phyloP scores from a whole-genome alignment of 1,284 basidiomycete species.

The Apiotrichum mycotoxinovorans region DNA sequence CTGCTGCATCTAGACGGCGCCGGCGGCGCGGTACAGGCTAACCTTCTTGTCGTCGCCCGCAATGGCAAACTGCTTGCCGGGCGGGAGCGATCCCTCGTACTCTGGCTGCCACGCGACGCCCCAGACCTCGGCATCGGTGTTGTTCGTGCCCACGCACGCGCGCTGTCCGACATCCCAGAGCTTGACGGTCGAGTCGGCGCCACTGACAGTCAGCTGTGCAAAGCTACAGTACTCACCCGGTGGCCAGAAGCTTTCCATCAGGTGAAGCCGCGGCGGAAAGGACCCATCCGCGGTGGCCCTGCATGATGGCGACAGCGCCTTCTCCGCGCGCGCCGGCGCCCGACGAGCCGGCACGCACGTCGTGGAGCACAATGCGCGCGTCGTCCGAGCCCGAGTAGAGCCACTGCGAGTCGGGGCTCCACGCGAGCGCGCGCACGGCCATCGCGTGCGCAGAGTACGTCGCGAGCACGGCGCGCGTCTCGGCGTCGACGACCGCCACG shows the following conservation, averaged over 20 bases:
- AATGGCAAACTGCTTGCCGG: conserved; percentile 63
- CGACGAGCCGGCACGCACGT: conserved; percentile 57
- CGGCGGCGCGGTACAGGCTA: conserved; percentile 57
- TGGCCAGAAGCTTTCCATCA: conserved; percentile 69
- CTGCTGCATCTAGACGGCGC: conserved; percentile 16
- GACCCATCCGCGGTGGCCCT: conserved; percentile 83
- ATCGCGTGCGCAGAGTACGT: conserved; percentile 81
- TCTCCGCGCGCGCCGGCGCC: conserved; percentile 41
- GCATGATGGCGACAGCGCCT: conserved; percentile 73
- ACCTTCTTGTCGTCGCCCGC: conserved; percentile 76
- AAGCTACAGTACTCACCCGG: conserved; percentile 69
- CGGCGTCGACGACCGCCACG: conserved; percentile 73
- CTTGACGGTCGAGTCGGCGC: conserved; percentile 78
- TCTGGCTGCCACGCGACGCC: conserved; percentile 73
- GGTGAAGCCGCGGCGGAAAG: conserved; percentile 72
- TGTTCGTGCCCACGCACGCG: conserved; percentile 68
- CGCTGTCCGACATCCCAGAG: conserved; percentile 81
- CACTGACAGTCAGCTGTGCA: conserved; percentile 52
- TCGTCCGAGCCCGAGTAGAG: conserved; percentile 82
- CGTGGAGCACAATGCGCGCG: conserved; percentile 77
- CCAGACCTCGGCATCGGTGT: conserved; percentile 79
- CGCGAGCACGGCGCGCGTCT: conserved; percentile 60
- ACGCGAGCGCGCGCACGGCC: conserved; percentile 73
- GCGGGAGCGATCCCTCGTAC: conserved; percentile 55
- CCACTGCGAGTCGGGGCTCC: conserved; percentile 74